Evolutionary conservation across 2,329 filamentous ascomycete genomes (phyloP).

Genomic region (Apiospora marii): DNA sequence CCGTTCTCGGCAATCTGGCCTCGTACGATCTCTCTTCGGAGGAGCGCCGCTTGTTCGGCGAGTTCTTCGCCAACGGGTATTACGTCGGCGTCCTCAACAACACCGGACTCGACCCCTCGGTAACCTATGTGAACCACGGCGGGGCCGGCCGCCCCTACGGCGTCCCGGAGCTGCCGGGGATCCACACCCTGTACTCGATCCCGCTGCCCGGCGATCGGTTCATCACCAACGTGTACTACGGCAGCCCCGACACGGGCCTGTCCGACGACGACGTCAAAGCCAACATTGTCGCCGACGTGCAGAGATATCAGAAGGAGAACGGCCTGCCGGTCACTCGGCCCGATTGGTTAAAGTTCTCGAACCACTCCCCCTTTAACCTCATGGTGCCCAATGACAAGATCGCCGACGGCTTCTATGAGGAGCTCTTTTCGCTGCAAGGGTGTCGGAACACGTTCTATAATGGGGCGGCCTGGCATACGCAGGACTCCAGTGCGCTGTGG

Average conservation of each 20-base stretch:
- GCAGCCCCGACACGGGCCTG: background rate
- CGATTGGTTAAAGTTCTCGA: background rate
- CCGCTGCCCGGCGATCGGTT: no score
- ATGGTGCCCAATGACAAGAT: background rate
- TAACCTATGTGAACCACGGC: background rate
- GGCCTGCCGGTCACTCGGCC: background rate
- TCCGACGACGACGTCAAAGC: background rate
- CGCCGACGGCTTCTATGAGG: background rate
- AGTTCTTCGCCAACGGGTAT: background rate
- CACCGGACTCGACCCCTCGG: background rate
- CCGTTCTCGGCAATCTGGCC: background rate
- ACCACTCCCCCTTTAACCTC: background rate
- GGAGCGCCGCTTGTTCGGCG: background rate
- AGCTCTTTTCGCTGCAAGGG: background rate
- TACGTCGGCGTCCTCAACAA: background rate
- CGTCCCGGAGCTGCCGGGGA: background rate
- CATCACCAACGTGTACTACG: background rate
- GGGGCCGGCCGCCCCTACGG: background rate
- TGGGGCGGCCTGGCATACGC: slow-evolving; percentile 8
- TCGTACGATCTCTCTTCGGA: background rate
- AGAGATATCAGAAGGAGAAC: background rate
- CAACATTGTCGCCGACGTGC: background rate
- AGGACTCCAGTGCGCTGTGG: background rate
- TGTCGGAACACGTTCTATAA: background rate
- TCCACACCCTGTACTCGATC: background rate